phyloP scores from a whole-genome alignment of 331 rosid species.

The Stylosanthes scabra region DNA sequence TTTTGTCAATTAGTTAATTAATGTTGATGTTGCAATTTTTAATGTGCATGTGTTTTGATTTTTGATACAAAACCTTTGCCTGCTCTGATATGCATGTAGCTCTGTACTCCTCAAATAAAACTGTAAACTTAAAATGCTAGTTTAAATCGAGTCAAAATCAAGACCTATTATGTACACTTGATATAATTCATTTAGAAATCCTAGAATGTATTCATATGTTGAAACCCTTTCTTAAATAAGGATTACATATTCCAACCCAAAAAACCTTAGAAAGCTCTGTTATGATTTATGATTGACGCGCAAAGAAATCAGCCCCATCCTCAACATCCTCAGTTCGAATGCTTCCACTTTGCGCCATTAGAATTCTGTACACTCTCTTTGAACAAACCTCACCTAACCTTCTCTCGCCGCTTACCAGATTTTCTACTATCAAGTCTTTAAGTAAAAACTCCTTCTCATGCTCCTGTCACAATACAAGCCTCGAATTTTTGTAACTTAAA shows the following conservation, averaged over 20 bases:
- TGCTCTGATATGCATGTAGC: too few species aligned
- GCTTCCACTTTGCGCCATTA: slow-evolving; percentile 79
- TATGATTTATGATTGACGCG: slow-evolving; percentile 18
- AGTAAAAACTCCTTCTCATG: slow-evolving; percentile 88
- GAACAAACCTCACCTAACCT: slow-evolving; percentile 92
- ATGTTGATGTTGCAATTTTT: too few species aligned
- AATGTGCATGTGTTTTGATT: too few species aligned
- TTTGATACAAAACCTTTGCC: too few species aligned
- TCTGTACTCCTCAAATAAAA: too few species aligned
- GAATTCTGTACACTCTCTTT: slow-evolving; percentile 84
- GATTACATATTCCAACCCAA: slow-evolving; percentile 16
- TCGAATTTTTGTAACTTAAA: slow-evolving; percentile 14
- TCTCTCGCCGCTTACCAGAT: slow-evolving; percentile 74
- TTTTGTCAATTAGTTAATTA: too few species aligned
- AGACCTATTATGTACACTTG: too few species aligned
- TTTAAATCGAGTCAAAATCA: too few species aligned
- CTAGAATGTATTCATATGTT: slow-evolving; percentile 2
- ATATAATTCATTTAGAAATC: not conserved
- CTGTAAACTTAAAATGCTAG: too few species aligned
- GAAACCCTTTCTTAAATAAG: slow-evolving; percentile 17
- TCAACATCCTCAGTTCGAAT: slow-evolving; percentile 85
- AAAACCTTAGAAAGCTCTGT: slow-evolving; percentile 5
- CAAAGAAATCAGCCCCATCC: slow-evolving; percentile 89
- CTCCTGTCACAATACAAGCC: slow-evolving; percentile 56
- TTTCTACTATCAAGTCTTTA: slow-evolving; percentile 75